Evolutionary conservation across 2,329 filamentous ascomycete genomes (phyloP), one percentile per base, ranked within the genome.

Genomic region (Xylaria sp.): DNA sequence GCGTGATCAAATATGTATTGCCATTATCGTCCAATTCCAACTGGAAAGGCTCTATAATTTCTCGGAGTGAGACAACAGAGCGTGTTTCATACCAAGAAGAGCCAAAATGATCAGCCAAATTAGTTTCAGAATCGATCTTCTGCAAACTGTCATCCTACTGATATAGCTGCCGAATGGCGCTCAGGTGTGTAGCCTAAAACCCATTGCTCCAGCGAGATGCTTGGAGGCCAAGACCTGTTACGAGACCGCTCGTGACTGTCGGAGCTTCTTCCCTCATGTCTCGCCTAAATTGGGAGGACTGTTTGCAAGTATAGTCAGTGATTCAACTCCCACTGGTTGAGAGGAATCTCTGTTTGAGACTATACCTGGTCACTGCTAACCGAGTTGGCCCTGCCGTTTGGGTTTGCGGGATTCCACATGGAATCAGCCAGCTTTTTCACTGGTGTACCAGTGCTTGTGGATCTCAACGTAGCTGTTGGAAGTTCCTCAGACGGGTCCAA

Each of bases 321-420:
- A 21, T 14, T 45, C 17, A 8, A 35, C 25, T 25, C 5, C 17
- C 7, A 25, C 12, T 47, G 7, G 7, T 37, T 6, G 12, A 2
- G 11, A 9, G 45, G 4, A 9, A 21, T 38, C 38, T 11, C 19
- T 4, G 33, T 21, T 9, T 31, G n/a, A 5, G 4, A 15, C 43
- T 4, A 19, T 58, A 61, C 62, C 53, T 57, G 49, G 33, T 14
- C 47, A n/a, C 38, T 46, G 9, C 7, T 2, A 25, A 7, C 12
- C 1, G 52, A 53, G 12, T 25, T 15, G 7, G 17, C 7, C 15
- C 35, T 49, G 19, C 2, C 25, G 25, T 53, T 46, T 25, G 40
- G 35, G 12, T 65, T 65, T 33, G 51, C 56, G 9, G 63, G 60
- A 15, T 65, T 64, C 64, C 60, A 66, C 8, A 43, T 57, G 31